Evolutionary conservation across 2,329 filamentous ascomycete genomes (phyloP).

Genomic region (Lasiodiplodia theobromae): DNA sequence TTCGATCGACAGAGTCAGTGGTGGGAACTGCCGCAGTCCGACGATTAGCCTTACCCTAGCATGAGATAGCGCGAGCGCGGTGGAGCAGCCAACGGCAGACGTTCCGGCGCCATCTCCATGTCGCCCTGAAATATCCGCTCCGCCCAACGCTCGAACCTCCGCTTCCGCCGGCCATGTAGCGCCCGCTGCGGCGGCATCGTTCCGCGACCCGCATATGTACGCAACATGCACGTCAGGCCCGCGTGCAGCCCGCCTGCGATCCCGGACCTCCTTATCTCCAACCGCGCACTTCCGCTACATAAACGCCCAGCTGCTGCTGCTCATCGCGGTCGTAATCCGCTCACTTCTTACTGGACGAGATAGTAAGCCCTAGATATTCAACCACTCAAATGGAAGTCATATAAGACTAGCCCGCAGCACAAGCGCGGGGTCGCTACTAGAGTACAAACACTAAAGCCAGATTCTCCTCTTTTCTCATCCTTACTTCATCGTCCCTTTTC

Average conservation of each 20-base stretch:
- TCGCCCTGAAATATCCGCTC: conserved; percentile 14
- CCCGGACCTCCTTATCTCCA: background rate
- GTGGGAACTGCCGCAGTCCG: background rate
- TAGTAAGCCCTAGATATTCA: background rate
- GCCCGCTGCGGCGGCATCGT: background rate
- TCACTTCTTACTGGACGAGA: background rate
- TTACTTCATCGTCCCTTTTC: no score
- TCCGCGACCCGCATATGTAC: conserved; percentile 20
- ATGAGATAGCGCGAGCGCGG: background rate
- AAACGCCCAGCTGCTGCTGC: background rate
- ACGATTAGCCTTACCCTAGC: background rate
- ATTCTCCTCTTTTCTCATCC: background rate
- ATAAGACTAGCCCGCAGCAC: background rate
- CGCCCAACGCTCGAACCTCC: background rate
- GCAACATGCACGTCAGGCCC: background rate
- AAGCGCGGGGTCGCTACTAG: background rate
- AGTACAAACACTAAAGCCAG: background rate
- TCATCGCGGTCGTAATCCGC: background rate
- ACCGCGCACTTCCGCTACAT: background rate
- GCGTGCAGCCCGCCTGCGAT: background rate
- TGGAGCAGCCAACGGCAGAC: background rate
- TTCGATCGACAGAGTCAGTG: background rate
- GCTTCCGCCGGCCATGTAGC: conserved; percentile 21
- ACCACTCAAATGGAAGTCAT: background rate
- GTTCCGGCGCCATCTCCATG: background rate